These are phyloP conservation scores for Fusarium stilboides DNA, from an alignment of 2,329 filamentous ascomycete species.

Conservation along the genomic window DNA sequence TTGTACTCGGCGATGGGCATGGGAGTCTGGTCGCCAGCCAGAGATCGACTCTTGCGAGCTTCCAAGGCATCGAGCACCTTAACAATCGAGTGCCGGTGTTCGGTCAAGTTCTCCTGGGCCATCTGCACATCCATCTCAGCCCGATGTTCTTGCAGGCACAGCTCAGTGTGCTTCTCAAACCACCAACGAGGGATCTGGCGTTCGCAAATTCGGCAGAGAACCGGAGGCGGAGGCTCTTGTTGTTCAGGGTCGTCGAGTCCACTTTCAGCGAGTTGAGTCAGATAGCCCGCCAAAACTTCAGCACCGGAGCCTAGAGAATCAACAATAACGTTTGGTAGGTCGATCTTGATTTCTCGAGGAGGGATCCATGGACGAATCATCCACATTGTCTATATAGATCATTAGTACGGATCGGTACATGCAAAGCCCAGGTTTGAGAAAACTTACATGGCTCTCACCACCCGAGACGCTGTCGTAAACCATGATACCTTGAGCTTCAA, in stretches of 20 bases:
- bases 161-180: conserved; percentile 99
- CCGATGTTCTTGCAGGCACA: conserved; percentile 94
- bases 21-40: conserved; percentile 68
- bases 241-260: conserved; percentile 81
- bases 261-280: conserved; percentile 89
- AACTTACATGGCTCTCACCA: conserved; percentile 88
- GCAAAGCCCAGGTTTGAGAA: background rate
- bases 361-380: conserved; percentile 95
- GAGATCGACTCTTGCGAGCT: conserved; percentile 77
- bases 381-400: conserved; percentile 88
- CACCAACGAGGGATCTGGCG: conserved; percentile 98
- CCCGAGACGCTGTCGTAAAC: conserved; percentile 92
- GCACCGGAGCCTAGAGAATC: conserved; percentile 95
- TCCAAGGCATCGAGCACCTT: conserved; percentile 95
- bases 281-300: conserved; percentile 93
- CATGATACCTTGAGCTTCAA: conserved; percentile 98
- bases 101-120: conserved; percentile 90
- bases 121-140: conserved; percentile 99
- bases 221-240: conserved; percentile 86
- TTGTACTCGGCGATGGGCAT: conserved; percentile 85
- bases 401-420: conserved; percentile 47
- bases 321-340: conserved; percentile 89
- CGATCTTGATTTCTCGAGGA: conserved; percentile 94
- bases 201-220: conserved; percentile 97
- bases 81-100: conserved; percentile 95